These are phyloP conservation scores for Rhodofomes roseus DNA, from an alignment of 1,284 basidiomycete genomes.

Conservation along the genomic window DNA sequence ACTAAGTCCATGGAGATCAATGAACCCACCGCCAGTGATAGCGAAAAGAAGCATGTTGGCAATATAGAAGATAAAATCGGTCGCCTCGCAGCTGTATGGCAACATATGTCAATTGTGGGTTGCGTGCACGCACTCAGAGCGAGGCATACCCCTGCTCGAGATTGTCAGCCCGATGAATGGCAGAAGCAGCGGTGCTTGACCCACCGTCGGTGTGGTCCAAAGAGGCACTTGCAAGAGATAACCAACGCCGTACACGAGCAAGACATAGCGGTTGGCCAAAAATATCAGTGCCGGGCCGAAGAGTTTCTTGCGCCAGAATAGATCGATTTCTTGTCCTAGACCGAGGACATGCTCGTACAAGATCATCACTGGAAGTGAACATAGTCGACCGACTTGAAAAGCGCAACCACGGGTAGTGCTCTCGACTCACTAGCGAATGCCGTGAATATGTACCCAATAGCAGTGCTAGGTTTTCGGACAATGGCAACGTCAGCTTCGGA, in stretches of 20 bases:
- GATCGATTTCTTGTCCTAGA: background rate
- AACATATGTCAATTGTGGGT: background rate
- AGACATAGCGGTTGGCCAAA: background rate
- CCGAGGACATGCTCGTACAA: background rate
- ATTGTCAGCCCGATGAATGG: no score
- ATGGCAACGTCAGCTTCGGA: background rate
- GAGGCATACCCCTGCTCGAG: background rate
- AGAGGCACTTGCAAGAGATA: constrained; percentile 9
- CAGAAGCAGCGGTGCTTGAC: no score
- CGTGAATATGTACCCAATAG: no score
- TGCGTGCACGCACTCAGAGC: no score
- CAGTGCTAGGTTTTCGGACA: no score
- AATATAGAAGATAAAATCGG: background rate
- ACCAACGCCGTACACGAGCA: background rate
- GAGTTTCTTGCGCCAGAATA: background rate
- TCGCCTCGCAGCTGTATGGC: background rate
- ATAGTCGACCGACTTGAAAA: no score
- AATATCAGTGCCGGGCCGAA: background rate
- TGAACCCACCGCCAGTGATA: background rate
- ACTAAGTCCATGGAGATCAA: no score
- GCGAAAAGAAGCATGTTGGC: background rate
- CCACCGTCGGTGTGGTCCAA: background rate
- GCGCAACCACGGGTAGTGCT: no score
- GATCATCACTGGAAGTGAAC: background rate
- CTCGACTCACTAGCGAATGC: no score